phyloP scores from a whole-genome alignment of 176 grass and related monocot species.

The Hsuehochloa calcarea region DNA sequence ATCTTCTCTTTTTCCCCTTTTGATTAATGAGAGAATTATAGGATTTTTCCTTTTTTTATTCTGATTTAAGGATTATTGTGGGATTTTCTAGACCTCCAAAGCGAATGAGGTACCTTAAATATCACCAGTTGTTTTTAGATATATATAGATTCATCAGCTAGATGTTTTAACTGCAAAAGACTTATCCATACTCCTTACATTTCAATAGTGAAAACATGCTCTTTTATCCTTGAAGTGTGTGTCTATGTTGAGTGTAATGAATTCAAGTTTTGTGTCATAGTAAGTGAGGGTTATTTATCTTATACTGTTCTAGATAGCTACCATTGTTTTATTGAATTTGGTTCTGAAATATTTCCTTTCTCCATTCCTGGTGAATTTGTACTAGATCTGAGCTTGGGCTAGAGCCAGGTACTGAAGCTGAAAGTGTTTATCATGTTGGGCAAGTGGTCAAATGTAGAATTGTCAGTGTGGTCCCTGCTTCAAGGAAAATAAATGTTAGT shows the following conservation, averaged over 20 bases:
- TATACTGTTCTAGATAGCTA: slow-evolving; percentile 2
- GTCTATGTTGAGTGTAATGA: not conserved
- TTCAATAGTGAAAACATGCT: slow-evolving; percentile 1
- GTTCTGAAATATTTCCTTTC: slow-evolving; percentile 28
- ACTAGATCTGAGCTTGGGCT: slow-evolving; percentile 86
- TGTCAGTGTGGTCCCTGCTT: slow-evolving; percentile 56
- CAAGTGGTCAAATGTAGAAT: slow-evolving; percentile 98
- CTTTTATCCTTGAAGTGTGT: not conserved
- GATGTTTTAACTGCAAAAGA: not conserved
- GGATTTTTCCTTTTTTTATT: no score
- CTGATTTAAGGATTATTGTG: no score
- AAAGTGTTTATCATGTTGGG: slow-evolving; percentile 81
- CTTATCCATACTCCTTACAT: not conserved
- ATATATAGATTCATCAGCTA: not conserved
- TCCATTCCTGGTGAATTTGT: slow-evolving; percentile 21
- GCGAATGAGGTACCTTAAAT: no score
- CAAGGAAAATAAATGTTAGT: slow-evolving; percentile 80
- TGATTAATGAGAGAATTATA: no score
- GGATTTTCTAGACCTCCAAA: no score
- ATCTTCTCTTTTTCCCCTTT: no score
- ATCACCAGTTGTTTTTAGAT: no score
- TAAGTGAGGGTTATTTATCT: not conserved
- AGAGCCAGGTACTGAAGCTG: slow-evolving; percentile 69
- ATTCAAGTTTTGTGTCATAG: not conserved
- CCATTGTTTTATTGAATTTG: slow-evolving; percentile 9